These are phyloP conservation scores for Barbatosphaeria neglecta DNA, from an alignment of 495 filamentous ascomycete species.

Conservation along the genomic window DNA sequence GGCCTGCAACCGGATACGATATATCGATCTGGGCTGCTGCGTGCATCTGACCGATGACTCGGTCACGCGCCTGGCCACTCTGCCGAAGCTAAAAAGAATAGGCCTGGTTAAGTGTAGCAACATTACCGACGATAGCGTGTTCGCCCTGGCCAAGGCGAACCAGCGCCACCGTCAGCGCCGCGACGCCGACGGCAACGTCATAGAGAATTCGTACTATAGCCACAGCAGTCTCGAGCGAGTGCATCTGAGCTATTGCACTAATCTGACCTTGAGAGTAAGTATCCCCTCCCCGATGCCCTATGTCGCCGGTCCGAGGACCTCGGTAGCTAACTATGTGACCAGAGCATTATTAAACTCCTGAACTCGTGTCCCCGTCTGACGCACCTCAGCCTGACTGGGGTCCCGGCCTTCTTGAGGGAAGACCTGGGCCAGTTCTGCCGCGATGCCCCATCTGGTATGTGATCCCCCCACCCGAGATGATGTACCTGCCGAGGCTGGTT, in stretches of 20 bases:
- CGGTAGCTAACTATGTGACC: conserved; percentile 7
- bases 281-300: neutral
- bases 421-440: conserved; percentile 77
- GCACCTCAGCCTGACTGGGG: conserved; percentile 92
- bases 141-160: conserved; percentile 61
- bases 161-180: conserved; percentile 29
- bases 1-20: conserved; percentile 84
- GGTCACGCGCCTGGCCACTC: conserved; percentile 68
- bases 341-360: conserved; percentile 86
- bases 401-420: conserved; percentile 64
- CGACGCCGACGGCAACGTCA: conserved; percentile 31
- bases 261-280: conserved; percentile 67
- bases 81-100: conserved; percentile 89
- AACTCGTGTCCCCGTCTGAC: conserved; percentile 88
- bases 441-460: conserved; percentile 61
- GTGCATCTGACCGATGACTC: conserved; percentile 76
- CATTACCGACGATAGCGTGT: conserved; percentile 83
- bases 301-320: conserved; percentile 4
- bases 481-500: too few species aligned
- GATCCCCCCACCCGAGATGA: neutral
- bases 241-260: conserved; percentile 90
- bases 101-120: conserved; percentile 85
- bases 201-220: conserved; percentile 32
- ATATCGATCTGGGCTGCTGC: conserved; percentile 96
- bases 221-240: conserved; percentile 71